Conservation (phyloP, 805 yeast species). For the Candida hungchunana region DNA sequence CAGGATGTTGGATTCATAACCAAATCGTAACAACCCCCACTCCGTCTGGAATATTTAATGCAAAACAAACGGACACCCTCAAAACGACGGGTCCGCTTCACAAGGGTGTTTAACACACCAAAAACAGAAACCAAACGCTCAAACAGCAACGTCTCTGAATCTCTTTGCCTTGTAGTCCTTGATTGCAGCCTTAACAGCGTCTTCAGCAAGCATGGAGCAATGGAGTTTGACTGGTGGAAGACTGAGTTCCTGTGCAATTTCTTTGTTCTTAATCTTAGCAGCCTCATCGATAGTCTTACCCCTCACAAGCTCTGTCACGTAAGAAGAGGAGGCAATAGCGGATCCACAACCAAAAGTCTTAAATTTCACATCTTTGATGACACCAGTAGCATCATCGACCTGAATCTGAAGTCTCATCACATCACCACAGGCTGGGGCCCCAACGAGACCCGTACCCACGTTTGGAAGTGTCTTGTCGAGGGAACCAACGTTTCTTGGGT, state of each 20-base stretch:
- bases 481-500: slow-evolving; percentile 96
- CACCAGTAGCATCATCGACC: slow-evolving; percentile 85
- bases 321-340: slow-evolving; percentile 94
- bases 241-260: slow-evolving; percentile 89
- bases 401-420: slow-evolving; percentile 96
- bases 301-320: slow-evolving; percentile 90
- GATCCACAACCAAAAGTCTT: slow-evolving; percentile 99
- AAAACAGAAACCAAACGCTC: neutral
- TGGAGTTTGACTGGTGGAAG: slow-evolving; percentile 97
- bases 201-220: slow-evolving; percentile 98
- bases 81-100: no score
- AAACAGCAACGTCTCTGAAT: slow-evolving; percentile 21
- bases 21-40: no score
- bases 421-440: slow-evolving; percentile 99
- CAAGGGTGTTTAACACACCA: no score
- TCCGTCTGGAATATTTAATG: no score
- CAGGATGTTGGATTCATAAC: no score
- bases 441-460: slow-evolving; percentile 97
- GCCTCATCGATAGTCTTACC: slow-evolving; percentile 96
- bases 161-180: slow-evolving; percentile 92
- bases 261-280: slow-evolving; percentile 84
- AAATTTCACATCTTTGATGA: slow-evolving; percentile 91
- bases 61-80: no score
- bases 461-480: slow-evolving; percentile 68
- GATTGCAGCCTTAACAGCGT: slow-evolving; percentile 95